phyloP scores from a whole-genome alignment of 306 rosid genomes.

The Dryas octopetala region DNA sequence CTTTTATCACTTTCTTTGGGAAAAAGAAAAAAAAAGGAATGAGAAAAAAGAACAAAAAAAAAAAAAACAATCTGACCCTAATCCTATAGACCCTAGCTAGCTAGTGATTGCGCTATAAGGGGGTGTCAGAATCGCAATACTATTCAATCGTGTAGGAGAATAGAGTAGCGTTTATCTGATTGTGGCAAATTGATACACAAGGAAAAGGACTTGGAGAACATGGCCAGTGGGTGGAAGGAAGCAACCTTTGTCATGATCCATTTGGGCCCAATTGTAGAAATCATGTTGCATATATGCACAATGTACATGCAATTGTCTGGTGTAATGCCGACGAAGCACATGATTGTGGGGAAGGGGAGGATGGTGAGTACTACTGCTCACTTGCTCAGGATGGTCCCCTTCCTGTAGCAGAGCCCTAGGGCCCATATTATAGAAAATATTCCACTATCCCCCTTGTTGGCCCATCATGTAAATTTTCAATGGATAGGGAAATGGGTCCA shows the following conservation, averaged over 20 bases:
- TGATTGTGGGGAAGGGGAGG: slow-evolving; percentile 36
- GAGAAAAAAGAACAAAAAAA: slow-evolving; percentile 3
- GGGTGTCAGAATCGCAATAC: slow-evolving; percentile 29
- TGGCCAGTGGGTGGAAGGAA: slow-evolving; percentile 33
- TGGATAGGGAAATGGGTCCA: neutral
- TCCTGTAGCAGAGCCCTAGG: neutral
- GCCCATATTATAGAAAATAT: neutral
- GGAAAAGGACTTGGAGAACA: slow-evolving; percentile 38
- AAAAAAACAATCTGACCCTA: slow-evolving; percentile 13
- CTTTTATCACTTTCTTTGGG: slow-evolving; percentile 8
- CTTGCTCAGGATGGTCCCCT: slow-evolving; percentile 12
- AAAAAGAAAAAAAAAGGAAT: neutral
- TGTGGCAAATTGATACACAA: slow-evolving; percentile 38
- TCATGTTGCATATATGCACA: slow-evolving; percentile 30
- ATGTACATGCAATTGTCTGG: slow-evolving; percentile 54
- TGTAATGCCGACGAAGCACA: slow-evolving; percentile 40
- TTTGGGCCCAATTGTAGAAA: slow-evolving; percentile 22
- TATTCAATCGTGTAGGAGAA: slow-evolving; percentile 17
- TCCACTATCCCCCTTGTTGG: neutral
- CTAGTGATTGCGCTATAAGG: too few relatives aligned
- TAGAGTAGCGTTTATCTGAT: slow-evolving; percentile 3
- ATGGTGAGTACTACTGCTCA: neutral
- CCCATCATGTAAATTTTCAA: slow-evolving; percentile 6
- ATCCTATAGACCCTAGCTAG: neutral
- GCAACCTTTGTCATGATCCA: slow-evolving; percentile 14